Base-by-base conservation (phyloP, 805 yeast species). In the Ogataea pilisensis region DNA sequence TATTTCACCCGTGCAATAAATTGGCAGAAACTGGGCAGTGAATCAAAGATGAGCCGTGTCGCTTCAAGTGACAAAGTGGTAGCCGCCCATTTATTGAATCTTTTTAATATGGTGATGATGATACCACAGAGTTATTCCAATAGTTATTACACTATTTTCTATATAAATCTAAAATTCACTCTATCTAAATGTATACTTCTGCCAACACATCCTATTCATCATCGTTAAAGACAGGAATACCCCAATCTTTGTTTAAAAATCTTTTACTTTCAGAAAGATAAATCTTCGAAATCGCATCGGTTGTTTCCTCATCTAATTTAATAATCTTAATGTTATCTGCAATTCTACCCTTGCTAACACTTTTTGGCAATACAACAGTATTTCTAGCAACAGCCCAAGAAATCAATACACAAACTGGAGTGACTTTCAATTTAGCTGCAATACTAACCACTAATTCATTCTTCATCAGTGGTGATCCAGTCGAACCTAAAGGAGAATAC, bases 401-500 rank as follows among this genome's bases (percentile, higher is more conserved):
- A 42, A 80, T 63, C 31, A 76, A 60, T 16, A 78, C 53, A 41
- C 73, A 72, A 9, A 81, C 82, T 6, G 81, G 71, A 9, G 68
- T 48, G 31, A 65, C 67, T 8, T 55, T 54, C 44, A 64, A 55
- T 44, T 68, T 71, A 33, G 70, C 57, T 9, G 82, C 78, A 28
- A 80, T 53, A 5, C 61, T 62, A 3, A 54, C 44, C 16, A 81
- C 54, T 5, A 64, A 57, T 20, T 64, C 68, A 49, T 79, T 72
- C 21, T 61, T 56, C 43, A 77, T 60, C 13, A 78, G 49, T 12
- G 84, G 81, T 8, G 81, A 72, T 42, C 70, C 74, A 6, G 66
- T 62, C 24, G 82, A 72, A 8, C 89, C 91, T 50, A 86, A 68
- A 20, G 95, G 93, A 24, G 87, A 80, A 64, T 85, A 87, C 8